Evolutionary conservation across 495 filamentous ascomycete species (phyloP).

Genomic region (Rhypophila decipiens): DNA sequence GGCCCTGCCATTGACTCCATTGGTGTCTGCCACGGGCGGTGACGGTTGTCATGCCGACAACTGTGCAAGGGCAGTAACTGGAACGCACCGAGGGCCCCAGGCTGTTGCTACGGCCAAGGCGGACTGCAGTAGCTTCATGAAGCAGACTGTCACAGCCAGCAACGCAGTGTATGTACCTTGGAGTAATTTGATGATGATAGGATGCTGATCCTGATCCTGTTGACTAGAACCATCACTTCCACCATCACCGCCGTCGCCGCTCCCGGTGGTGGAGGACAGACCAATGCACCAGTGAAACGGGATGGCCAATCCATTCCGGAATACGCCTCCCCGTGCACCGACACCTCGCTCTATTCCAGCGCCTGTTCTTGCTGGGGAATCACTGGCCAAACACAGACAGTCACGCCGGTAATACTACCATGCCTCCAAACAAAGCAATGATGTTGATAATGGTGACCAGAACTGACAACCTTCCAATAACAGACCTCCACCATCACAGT

Average conservation of each 20-base stretch:
- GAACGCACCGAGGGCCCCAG: constrained; percentile 7
- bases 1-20: not conserved
- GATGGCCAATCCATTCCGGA: no score
- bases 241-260: not conserved
- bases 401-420: not conserved
- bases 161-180: constrained; percentile 1
- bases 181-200: not conserved
- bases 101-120: constrained; percentile 1
- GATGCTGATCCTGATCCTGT: not conserved
- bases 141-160: constrained; percentile 3
- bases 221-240: constrained; percentile 2
- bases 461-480: no score
- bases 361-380: constrained; percentile 16
- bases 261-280: not conserved
- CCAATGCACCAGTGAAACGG: no score
- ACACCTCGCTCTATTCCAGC: constrained; percentile 6
- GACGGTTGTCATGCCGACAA: constrained; percentile 3
- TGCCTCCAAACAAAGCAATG: not conserved
- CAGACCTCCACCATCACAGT: not conserved
- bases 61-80: constrained; percentile 17
- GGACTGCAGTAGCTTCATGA: constrained; percentile 12
- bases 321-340: constrained; percentile 13
- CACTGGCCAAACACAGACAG: not conserved
- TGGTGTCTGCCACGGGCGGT: not conserved
- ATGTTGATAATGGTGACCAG: no score